phyloP scores from a whole-genome alignment of 2,329 filamentous ascomycete genomes.

The Alternaria dauci region DNA sequence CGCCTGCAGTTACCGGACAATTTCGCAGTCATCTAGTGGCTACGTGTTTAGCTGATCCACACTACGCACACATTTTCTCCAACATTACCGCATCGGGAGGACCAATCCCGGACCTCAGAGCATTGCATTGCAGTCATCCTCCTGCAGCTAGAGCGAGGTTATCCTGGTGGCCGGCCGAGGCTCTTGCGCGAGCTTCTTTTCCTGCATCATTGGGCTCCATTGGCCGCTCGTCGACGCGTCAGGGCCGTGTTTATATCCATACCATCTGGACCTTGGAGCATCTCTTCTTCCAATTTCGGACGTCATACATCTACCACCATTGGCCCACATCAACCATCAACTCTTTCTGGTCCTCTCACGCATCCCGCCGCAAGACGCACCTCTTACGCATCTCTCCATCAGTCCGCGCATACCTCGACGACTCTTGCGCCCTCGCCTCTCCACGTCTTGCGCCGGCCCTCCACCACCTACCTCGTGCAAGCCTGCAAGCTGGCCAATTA shows the following conservation, averaged over 20 bases:
- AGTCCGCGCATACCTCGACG: conserved; percentile 15
- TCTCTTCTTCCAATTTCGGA: conserved; percentile 38
- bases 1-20: conserved; percentile 44
- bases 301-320: conserved; percentile 34
- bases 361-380: conserved; percentile 18
- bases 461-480: conserved; percentile 29
- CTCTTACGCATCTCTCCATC: conserved; percentile 23
- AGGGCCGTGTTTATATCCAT: conserved; percentile 50
- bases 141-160: conserved; percentile 48
- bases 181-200: conserved; percentile 47
- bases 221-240: conserved; percentile 47
- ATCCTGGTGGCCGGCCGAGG: conserved; percentile 49
- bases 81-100: conserved; percentile 50
- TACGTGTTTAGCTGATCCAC: conserved; percentile 44
- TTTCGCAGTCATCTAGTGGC: conserved; percentile 41
- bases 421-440: conserved; percentile 8
- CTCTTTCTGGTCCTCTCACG: conserved; percentile 21
- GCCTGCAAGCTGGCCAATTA: conserved; percentile 71
- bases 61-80: conserved; percentile 40
- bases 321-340: conserved; percentile 17
- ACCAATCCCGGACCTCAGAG: conserved; percentile 42
- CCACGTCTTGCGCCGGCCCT: conserved; percentile 28
- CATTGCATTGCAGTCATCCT: conserved; percentile 39
- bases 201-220: conserved; percentile 47
- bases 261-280: conserved; percentile 41